Evolutionary conservation across 768 basidiomycete genomes (phyloP).

Genomic region (Rhizopogon roseolus): DNA sequence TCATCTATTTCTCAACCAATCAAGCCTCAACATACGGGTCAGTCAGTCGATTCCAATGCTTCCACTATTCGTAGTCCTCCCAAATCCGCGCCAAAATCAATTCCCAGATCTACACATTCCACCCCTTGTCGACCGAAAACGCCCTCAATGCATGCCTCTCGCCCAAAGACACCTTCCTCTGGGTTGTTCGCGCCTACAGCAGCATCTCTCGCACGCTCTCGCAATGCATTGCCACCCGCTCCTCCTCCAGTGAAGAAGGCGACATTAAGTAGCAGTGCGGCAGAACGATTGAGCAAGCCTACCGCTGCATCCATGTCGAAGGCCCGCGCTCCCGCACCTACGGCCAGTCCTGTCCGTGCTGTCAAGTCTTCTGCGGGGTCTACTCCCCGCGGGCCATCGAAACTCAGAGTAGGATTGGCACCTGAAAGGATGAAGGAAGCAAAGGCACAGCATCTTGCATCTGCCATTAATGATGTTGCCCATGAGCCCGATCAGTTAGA

Average conservation of each 20-base stretch:
- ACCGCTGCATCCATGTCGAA: conserved; percentile 73
- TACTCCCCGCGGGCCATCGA: conserved; percentile 24
- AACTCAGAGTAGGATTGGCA: conserved; percentile 20
- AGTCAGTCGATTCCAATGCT: conserved; percentile 30
- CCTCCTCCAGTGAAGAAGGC: conserved; percentile 51
- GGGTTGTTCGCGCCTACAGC: conserved; percentile 81
- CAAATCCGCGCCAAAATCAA: neutral
- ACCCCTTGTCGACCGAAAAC: conserved; percentile 35
- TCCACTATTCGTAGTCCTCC: conserved; percentile 24
- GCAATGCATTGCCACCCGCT: conserved; percentile 43
- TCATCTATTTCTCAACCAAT: conserved; percentile 34
- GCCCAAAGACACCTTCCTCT: conserved; percentile 60
- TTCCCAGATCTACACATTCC: conserved; percentile 25
- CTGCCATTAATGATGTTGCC: conserved; percentile 19
- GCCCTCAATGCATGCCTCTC: conserved; percentile 21
- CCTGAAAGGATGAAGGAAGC: conserved; percentile 20
- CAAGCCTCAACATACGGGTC: conserved; percentile 37
- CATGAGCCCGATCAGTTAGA: conserved; percentile 15
- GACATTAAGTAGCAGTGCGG: conserved; percentile 45
- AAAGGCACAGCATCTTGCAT: conserved; percentile 14
- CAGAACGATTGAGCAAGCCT: conserved; percentile 76
- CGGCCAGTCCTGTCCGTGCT: conserved; percentile 18
- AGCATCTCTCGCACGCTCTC: conserved; percentile 69
- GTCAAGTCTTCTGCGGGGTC: conserved; percentile 25
- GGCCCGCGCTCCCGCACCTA: conserved; percentile 34